Evolutionary conservation across 2,329 filamentous ascomycete species (phyloP).

Genomic region (Stagonosporopsis chrysanthemi): DNA sequence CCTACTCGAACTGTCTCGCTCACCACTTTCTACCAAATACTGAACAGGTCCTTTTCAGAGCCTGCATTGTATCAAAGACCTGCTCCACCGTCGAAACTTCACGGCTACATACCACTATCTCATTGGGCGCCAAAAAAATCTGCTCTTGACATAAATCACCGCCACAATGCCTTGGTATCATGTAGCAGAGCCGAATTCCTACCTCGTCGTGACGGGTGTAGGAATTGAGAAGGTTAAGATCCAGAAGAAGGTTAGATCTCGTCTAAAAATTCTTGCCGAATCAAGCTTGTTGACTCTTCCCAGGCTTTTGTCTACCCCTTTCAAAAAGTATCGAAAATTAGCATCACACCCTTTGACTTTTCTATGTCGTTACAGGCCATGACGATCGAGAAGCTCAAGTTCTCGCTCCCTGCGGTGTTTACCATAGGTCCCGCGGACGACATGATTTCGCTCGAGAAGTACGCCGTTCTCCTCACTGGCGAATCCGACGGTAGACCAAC

Average conservation of each 20-base stretch:
- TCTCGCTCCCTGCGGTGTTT: conserved; percentile 82
- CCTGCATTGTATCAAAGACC: no score
- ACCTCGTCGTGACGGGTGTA: conserved; percentile 86
- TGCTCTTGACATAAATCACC: not conserved
- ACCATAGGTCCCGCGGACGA: conserved; percentile 83
- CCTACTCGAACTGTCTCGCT: not conserved
- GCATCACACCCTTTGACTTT: conserved; percentile 80
- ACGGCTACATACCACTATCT: not conserved
- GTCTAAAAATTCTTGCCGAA: conserved; percentile 26
- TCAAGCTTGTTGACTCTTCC: not conserved
- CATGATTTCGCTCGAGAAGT: conserved; percentile 75
- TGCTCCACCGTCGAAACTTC: not conserved
- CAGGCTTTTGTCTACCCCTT: conserved; percentile 49
- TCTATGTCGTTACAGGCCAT: conserved; percentile 84
- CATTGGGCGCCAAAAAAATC: no score
- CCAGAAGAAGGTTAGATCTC: conserved; percentile 70
- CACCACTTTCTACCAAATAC: not conserved
- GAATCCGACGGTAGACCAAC: conserved; percentile 58
- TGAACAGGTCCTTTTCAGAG: not conserved
- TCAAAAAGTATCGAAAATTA: conserved; percentile 54
- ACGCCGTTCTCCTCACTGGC: conserved; percentile 78
- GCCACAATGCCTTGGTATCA: conserved; percentile 63
- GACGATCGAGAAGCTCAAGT: conserved; percentile 88
- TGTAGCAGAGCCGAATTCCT: conserved; percentile 78
- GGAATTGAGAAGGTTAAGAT: conserved; percentile 77